A percentile compares a stretch with the other conserved stretches of the same genome.
Evolutionary conservation across 208 protist genomes (phyloP).

Genomic region (Trypanosoma cruzi): DNA sequence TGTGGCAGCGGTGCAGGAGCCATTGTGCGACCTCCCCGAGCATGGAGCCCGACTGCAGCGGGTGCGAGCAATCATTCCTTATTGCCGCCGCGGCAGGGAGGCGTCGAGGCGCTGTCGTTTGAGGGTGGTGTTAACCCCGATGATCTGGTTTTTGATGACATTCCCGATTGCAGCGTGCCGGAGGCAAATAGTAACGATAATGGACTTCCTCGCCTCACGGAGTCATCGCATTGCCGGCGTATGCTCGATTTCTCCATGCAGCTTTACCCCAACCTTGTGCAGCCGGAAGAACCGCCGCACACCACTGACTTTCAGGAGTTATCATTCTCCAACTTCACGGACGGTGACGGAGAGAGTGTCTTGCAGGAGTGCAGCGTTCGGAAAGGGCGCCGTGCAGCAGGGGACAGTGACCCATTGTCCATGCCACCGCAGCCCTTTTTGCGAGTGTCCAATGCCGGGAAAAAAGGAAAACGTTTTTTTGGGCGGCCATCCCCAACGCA

Average conservation of each 20-base stretch:
- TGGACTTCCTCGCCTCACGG: background rate
- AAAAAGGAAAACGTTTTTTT: background rate
- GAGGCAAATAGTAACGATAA: background rate
- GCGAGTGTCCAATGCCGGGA: background rate
- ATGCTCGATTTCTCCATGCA: constrained; percentile 10
- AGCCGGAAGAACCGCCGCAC: background rate
- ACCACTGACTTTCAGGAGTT: background rate
- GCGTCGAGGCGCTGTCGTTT: background rate
- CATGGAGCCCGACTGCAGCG: background rate
- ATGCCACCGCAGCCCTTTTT: background rate
- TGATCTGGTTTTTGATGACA: constrained; percentile 24
- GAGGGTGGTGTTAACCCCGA: constrained; percentile 27
- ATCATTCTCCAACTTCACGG: background rate
- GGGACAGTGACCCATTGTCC: background rate
- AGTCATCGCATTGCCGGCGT: background rate
- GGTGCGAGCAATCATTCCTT: background rate
- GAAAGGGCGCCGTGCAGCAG: background rate
- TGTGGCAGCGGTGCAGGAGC: background rate
- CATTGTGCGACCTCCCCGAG: background rate
- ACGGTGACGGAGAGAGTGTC: background rate
- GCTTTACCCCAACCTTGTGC: constrained; percentile 8
- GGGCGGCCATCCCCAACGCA: background rate
- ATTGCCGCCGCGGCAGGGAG: no score
- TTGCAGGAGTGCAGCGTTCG: background rate
- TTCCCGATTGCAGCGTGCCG: background rate